Evolutionary conservation across 768 basidiomycete genomes (phyloP).

Genomic region (Boletus edulis): DNA sequence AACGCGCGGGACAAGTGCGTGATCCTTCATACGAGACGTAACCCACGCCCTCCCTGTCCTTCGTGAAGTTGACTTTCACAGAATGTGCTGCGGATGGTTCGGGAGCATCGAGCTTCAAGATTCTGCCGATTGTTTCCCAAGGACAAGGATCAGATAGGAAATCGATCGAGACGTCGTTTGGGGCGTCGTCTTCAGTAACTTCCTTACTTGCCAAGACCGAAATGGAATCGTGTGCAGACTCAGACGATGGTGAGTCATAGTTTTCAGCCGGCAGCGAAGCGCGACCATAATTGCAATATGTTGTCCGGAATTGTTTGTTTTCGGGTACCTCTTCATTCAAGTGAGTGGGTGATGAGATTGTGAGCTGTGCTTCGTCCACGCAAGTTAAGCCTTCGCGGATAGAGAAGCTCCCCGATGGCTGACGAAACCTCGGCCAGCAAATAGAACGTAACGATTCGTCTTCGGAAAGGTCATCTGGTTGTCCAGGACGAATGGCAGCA

Average conservation of each 20-base stretch:
- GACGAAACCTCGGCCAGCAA: background rate
- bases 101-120: conserved; percentile 17
- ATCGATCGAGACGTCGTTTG: conserved; percentile 15
- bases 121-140: conserved; percentile 30
- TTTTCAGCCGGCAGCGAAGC: background rate
- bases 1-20: background rate
- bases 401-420: background rate
- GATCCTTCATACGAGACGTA: conserved; percentile 4
- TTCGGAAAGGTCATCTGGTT: background rate
- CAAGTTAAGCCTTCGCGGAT: background rate
- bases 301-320: background rate
- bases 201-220: background rate
- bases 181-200: background rate
- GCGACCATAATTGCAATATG: background rate
- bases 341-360: background rate
- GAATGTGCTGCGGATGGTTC: background rate
- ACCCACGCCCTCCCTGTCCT: conserved; percentile 28
- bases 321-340: background rate
- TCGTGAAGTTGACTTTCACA: conserved; percentile 17
- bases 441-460: background rate
- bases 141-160: conserved; percentile 32
- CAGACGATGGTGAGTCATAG: background rate
- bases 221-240: background rate
- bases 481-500: background rate
- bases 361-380: background rate